These are phyloP conservation scores for Fusarium bulbicola DNA, from an alignment of 2,329 filamentous ascomycete species.

Conservation along the genomic window DNA sequence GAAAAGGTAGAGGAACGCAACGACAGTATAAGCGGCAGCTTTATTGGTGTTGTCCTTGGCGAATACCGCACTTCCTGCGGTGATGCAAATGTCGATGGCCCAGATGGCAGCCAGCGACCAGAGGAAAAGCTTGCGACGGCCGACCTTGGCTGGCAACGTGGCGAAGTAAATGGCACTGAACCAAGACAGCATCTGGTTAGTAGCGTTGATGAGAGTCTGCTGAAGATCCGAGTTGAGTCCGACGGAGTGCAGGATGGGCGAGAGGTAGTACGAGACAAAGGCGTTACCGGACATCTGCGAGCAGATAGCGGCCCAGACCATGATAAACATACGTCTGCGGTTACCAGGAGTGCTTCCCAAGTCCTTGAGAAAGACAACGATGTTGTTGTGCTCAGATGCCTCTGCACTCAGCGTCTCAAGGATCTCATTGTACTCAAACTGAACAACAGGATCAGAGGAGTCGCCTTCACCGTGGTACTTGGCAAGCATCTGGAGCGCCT, in stretches of 20 bases:
- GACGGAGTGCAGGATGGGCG: neutral
- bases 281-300: slow-evolving; percentile 1
- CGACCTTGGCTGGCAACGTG: neutral
- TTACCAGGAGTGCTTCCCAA: neutral
- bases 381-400: neutral
- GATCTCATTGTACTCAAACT: neutral
- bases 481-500: neutral
- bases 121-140: neutral
- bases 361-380: neutral
- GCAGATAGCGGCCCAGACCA: neutral
- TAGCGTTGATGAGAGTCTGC: slow-evolving; percentile 3
- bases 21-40: neutral
- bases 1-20: neutral
- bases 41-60: neutral
- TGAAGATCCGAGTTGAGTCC: neutral
- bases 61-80: neutral
- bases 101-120: neutral
- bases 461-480: neutral
- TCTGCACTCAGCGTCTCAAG: neutral
- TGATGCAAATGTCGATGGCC: neutral
- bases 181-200: neutral
- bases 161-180: slow-evolving; percentile 1
- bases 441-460: neutral
- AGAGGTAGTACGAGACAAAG: neutral
- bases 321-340: neutral